Conservation (phyloP, 148 eudicot genomes). For the Pouteria glomerata region DNA sequence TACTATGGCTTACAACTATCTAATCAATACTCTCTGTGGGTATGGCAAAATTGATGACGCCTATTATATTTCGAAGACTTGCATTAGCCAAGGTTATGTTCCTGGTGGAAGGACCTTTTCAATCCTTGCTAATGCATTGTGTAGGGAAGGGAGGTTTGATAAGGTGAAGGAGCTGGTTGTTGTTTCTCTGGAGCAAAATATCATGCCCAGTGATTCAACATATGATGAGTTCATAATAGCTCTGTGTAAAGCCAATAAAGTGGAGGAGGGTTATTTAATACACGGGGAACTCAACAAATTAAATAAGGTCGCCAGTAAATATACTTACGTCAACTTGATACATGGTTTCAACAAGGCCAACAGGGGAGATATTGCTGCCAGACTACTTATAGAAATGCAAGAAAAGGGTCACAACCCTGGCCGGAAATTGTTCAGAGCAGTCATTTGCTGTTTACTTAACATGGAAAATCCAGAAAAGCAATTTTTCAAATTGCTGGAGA, state of each 20-base stretch:
- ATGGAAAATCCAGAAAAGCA: conserved; percentile 53
- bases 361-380: conserved; percentile 67
- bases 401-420: conserved; percentile 56
- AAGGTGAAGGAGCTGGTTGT: conserved; percentile 63
- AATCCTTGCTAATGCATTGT: conserved; percentile 65
- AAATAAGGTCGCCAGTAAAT: conserved; percentile 28
- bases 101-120: conserved; percentile 54
- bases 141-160: conserved; percentile 75
- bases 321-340: conserved; percentile 54
- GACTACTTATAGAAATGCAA: conserved; percentile 86
- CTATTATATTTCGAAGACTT: conserved; percentile 42
- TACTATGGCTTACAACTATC: conserved; percentile 58
- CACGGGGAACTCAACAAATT: conserved; percentile 44
- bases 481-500: conserved; percentile 50
- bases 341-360: conserved; percentile 39
- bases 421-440: conserved; percentile 39
- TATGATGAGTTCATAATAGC: conserved; percentile 60
- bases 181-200: conserved; percentile 42
- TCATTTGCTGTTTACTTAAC: conserved; percentile 37
- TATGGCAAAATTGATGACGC: conserved; percentile 68
- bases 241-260: conserved; percentile 50
- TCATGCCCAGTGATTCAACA: conserved; percentile 28
- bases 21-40: conserved; percentile 63
- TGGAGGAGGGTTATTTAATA: conserved; percentile 71
- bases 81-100: conserved; percentile 53